phyloP scores from a whole-genome alignment of 345 rosid genomes.

The Capsella bursapastoris region DNA sequence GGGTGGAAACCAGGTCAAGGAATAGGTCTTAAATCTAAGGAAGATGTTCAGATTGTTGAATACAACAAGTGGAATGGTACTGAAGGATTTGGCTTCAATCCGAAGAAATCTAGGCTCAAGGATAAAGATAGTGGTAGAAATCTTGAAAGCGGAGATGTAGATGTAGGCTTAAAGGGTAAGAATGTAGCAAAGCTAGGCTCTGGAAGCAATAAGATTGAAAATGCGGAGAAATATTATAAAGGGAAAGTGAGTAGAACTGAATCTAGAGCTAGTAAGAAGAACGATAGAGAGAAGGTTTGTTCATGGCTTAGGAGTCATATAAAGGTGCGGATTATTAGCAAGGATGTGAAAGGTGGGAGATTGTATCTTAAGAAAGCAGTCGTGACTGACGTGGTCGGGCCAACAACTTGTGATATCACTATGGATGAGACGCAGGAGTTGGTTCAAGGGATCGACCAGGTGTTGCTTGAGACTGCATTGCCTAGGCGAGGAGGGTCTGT shows the following conservation, averaged over 20 bases:
- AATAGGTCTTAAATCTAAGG: conserved; percentile 66
- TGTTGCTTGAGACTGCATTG: conserved; percentile 82
- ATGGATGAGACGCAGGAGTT: conserved; percentile 80
- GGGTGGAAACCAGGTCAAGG: conserved; percentile 87
- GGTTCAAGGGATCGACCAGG: conserved; percentile 75
- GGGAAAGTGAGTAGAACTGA: no score
- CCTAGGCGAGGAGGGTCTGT: conserved; percentile 73
- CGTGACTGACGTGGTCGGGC: conserved; percentile 77
- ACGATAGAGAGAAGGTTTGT: conserved; percentile 20
- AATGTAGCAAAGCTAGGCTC: no score
- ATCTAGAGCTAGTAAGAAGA: no score
- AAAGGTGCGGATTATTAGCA: conserved; percentile 72
- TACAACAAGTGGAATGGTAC: conserved; percentile 49
- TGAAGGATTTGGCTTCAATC: conserved; percentile 56
- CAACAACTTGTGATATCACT: conserved; percentile 63
- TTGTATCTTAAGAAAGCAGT: conserved; percentile 80
- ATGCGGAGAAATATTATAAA: no score
- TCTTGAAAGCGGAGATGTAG: no score
- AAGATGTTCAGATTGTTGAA: conserved; percentile 58
- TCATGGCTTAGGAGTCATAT: conserved; percentile 84
- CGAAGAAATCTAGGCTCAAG: no score
- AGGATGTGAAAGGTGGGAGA: conserved; percentile 70
- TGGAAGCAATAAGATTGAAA: no score
- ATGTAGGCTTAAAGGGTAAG: no score
- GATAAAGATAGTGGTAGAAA: no score